A percentile compares a stretch with the other conserved stretches of the same genome.
Evolutionary conservation across 768 basidiomycete species (phyloP).

Genomic region (Amanita fuliginea): DNA sequence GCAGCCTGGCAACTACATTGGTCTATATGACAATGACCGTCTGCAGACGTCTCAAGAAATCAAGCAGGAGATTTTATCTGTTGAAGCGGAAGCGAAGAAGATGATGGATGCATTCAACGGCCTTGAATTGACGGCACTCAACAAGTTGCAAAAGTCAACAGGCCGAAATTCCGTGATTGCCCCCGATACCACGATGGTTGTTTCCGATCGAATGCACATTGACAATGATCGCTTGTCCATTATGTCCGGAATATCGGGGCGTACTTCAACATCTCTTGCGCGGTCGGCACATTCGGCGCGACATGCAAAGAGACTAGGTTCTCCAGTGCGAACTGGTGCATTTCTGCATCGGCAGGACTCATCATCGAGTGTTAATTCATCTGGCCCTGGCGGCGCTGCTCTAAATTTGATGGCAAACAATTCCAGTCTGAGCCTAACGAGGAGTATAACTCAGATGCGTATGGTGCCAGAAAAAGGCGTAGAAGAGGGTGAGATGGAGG

Average conservation of each 20-base stretch:
- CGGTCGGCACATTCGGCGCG: slow-evolving; percentile 32
- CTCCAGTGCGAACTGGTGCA: slow-evolving; percentile 18
- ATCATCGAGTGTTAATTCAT: slow-evolving; percentile 46
- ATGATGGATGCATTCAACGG: slow-evolving; percentile 76
- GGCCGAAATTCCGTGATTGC: slow-evolving; percentile 6
- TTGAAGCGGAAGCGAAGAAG: slow-evolving; percentile 62
- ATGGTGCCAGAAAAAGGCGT: slow-evolving; percentile 39
- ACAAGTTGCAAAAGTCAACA: slow-evolving; percentile 25
- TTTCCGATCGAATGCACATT: slow-evolving; percentile 26
- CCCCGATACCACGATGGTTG: slow-evolving; percentile 13
- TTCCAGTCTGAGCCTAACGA: slow-evolving; percentile 38
- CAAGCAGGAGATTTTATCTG: slow-evolving; percentile 49
- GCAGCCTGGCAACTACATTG: slow-evolving; percentile 25
- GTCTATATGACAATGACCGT: slow-evolving; percentile 43
- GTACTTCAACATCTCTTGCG: slow-evolving; percentile 35
- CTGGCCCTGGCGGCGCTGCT: slow-evolving; percentile 20
- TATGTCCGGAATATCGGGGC: slow-evolving; percentile 39
- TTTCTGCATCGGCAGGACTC: slow-evolving; percentile 44
- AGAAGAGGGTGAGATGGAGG: slow-evolving; percentile 50
- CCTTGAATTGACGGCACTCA: slow-evolving; percentile 59
- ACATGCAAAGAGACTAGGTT: slow-evolving; percentile 16
- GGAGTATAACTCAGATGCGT: slow-evolving; percentile 40
- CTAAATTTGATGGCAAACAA: slow-evolving; percentile 22
- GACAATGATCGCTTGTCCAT: slow-evolving; percentile 44
- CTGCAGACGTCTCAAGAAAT: slow-evolving; percentile 53